Percentiles rank a stretch among this genome's conserved stretches.
Evolutionary conservation across 805 yeast genomes (phyloP).

Genomic region (Yamadazyma scolyti): DNA sequence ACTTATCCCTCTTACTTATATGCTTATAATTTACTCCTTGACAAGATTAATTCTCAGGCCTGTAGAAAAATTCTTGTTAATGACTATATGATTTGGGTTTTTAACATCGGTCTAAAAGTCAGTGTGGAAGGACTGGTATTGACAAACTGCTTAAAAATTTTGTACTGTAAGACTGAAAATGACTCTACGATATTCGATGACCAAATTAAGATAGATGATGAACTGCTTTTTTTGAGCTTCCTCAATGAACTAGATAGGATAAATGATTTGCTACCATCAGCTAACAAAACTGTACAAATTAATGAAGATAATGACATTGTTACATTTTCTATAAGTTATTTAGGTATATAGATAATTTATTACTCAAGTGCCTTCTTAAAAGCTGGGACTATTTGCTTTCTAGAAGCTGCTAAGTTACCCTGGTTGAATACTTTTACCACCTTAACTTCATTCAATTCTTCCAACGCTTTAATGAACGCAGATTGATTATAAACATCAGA

Average conservation of each 20-base stretch:
- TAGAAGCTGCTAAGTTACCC: conserved; percentile 55
- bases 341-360: conserved; percentile 11
- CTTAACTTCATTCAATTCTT: conserved; percentile 1
- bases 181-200: conserved; percentile 16
- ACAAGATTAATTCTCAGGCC: conserved; percentile 38
- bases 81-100: conserved; percentile 29
- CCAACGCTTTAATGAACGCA: conserved; percentile 3
- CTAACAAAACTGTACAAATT: conserved; percentile 10
- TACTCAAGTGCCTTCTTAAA: conserved; percentile 20
- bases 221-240: conserved; percentile 14
- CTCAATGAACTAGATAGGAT: conserved; percentile 11
- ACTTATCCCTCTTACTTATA: conserved; percentile 31
- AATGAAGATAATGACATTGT: conserved; percentile 12
- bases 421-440: conserved; percentile 39
- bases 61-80: conserved; percentile 25
- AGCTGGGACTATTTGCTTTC: conserved; percentile 84
- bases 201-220: conserved; percentile 10
- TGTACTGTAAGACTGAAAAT: conserved; percentile 15
- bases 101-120: conserved; percentile 31
- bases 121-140: conserved; percentile 14
- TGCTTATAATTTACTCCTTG: conserved; percentile 36
- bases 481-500: conserved; percentile 18
- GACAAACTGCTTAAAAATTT: conserved; percentile 25
- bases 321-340: conserved; percentile 20
- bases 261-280: conserved; percentile 17